phyloP scores from a whole-genome alignment of 2,329 filamentous ascomycete species.

The Biscogniauxia sp. region DNA sequence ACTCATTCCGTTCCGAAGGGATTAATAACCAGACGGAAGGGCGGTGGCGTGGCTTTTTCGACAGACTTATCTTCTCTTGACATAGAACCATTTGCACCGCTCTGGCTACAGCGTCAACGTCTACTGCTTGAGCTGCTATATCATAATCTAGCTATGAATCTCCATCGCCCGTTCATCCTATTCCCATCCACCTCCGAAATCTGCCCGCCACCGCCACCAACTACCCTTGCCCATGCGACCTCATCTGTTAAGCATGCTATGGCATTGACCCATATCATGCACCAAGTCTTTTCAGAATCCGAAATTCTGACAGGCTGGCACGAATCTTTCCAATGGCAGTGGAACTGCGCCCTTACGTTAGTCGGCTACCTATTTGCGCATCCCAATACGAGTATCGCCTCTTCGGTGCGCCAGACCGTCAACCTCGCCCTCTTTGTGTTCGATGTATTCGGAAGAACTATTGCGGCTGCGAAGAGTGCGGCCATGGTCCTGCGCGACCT shows the following conservation, averaged over 20 bases:
- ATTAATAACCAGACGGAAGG: conserved; percentile 34
- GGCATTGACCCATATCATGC: conserved; percentile 37
- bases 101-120: conserved; percentile 42
- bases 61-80: conserved; percentile 32
- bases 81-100: conserved; percentile 36
- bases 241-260: conserved; percentile 36
- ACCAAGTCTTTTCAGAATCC: conserved; percentile 34
- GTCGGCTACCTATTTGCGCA: conserved; percentile 24
- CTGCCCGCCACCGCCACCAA: conserved; percentile 10
- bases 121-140: conserved; percentile 41
- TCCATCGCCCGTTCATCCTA: conserved; percentile 40
- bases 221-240: conserved; percentile 15
- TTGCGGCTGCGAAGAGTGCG: conserved; percentile 19
- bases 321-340: conserved; percentile 42
- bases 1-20: conserved; percentile 33
- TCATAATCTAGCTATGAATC: conserved; percentile 36
- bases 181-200: conserved; percentile 26
- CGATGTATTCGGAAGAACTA: conserved; percentile 22
- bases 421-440: conserved; percentile 21
- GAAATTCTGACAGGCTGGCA: conserved; percentile 37
- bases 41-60: conserved; percentile 31
- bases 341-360: conserved; percentile 35
- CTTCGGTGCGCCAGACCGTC: conserved; percentile 16
- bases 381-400: conserved; percentile 15
- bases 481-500: conserved; percentile 23